phyloP scores from a whole-genome alignment of 169 alveolate genomes.

The Cryptosporidium sp. region DNA sequence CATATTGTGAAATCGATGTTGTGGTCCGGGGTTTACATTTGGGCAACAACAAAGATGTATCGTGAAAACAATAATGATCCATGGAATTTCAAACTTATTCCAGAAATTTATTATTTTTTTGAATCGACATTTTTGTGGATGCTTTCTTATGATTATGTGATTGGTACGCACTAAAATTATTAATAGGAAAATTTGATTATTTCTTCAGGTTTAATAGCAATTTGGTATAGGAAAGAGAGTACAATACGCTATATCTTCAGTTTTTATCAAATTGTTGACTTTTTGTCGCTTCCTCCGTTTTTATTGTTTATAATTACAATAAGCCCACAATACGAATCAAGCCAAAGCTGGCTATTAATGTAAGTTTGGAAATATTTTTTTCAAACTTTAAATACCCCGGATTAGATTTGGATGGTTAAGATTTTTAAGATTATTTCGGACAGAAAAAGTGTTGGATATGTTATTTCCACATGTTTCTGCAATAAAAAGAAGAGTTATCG shows the following conservation, averaged over 20 bases:
- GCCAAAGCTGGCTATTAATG: constrained; percentile 52
- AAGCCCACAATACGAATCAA: constrained; percentile 42
- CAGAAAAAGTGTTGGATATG: constrained; percentile 56
- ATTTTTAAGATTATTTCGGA: constrained; percentile 72
- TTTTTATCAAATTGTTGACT: constrained; percentile 30
- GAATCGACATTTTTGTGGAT: constrained; percentile 78
- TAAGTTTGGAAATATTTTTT: constrained; percentile 5
- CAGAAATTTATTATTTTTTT: constrained; percentile 70
- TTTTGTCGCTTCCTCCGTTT: constrained; percentile 53
- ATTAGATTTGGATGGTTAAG: constrained; percentile 53
- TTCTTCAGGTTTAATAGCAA: constrained; percentile 44
- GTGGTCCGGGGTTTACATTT: constrained; percentile 78
- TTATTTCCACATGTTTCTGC: constrained; percentile 59
- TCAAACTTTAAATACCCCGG: too few relatives aligned
- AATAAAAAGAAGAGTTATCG: constrained; percentile 44
- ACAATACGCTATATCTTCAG: constrained; percentile 35
- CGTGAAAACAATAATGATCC: constrained; percentile 46
- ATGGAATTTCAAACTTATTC: constrained; percentile 71
- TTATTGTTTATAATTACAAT: constrained; percentile 18
- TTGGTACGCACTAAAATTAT: constrained; percentile 9
- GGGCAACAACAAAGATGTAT: constrained; percentile 78
- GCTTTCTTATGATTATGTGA: constrained; percentile 76
- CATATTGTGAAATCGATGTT: constrained; percentile 60
- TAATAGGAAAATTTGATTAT: background rate
- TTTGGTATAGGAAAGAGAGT: constrained; percentile 44